phyloP scores from a whole-genome alignment of 129 eudicot genomes.

The Solidago caesia region DNA sequence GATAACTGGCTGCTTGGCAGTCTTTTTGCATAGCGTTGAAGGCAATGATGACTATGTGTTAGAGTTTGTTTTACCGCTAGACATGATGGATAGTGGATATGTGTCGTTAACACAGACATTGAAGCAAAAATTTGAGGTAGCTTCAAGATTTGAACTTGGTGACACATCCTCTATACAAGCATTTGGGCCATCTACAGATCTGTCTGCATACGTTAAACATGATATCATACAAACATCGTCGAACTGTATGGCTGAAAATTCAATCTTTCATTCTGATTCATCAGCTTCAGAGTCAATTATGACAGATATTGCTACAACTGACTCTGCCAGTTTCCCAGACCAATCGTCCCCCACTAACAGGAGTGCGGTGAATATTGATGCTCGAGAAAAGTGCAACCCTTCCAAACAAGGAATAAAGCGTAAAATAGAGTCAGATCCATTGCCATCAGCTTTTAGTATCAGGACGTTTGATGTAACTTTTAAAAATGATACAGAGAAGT shows the following conservation, averaged over 20 bases:
- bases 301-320: not conserved
- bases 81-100: not conserved
- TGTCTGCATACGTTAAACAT: not conserved
- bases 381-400: not conserved
- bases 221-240: not conserved
- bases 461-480: no score
- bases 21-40: conserved; percentile 12
- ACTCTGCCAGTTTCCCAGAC: not conserved
- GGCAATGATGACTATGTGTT: conserved; percentile 11
- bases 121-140: conserved; percentile 1
- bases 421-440: not conserved
- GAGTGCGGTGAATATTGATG: conserved; percentile 6
- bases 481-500: no score
- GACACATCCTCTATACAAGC: conserved; percentile 3
- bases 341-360: not conserved
- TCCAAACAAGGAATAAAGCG: conserved; percentile 15
- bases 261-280: not conserved
- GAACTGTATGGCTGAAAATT: not conserved
- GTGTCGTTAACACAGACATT: not conserved
- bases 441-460: no score
- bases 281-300: conserved; percentile 8
- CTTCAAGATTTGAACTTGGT: conserved; percentile 20
- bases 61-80: conserved; percentile 10
- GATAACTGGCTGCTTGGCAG: conserved; percentile 6
- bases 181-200: conserved; percentile 6